Conservation (phyloP, 371 early-diverging fungal species). For the Nematocida ironsii region DNA sequence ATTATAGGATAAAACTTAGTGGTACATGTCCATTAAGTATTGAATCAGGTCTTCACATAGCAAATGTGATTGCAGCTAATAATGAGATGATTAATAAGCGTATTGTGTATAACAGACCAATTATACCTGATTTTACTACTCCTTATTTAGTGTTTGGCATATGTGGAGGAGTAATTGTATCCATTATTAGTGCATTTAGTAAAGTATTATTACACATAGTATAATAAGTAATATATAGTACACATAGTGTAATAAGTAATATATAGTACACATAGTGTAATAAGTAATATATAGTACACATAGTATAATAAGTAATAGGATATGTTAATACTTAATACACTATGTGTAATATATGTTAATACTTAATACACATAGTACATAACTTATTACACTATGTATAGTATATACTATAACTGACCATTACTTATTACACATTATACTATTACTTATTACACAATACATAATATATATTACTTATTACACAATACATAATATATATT, state of each 20-base stretch:
- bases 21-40: slow-evolving; percentile 7
- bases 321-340: neutral
- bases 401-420: too few species aligned
- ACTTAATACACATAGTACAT: too few species aligned
- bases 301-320: neutral
- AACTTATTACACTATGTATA: too few species aligned
- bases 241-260: too few species aligned
- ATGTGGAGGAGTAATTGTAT: slow-evolving; percentile 28
- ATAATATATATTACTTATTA: too few species aligned
- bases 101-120: slow-evolving; percentile 26
- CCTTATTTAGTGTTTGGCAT: slow-evolving; percentile 53
- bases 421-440: too few species aligned
- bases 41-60: slow-evolving; percentile 28
- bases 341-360: too few species aligned
- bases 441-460: too few species aligned
- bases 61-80: neutral
- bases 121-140: slow-evolving; percentile 53
- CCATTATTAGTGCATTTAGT: slow-evolving; percentile 36
- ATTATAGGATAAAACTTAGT: slow-evolving; percentile 24
- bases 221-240: neutral
- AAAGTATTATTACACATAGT: slow-evolving; percentile 39
- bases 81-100: neutral
- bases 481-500: too few species aligned
- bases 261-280: too few species aligned
- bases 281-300: too few species aligned